These are phyloP conservation scores for Odontarrhena argentea DNA, from an alignment of 345 rosid genomes.

Conservation along the genomic window DNA sequence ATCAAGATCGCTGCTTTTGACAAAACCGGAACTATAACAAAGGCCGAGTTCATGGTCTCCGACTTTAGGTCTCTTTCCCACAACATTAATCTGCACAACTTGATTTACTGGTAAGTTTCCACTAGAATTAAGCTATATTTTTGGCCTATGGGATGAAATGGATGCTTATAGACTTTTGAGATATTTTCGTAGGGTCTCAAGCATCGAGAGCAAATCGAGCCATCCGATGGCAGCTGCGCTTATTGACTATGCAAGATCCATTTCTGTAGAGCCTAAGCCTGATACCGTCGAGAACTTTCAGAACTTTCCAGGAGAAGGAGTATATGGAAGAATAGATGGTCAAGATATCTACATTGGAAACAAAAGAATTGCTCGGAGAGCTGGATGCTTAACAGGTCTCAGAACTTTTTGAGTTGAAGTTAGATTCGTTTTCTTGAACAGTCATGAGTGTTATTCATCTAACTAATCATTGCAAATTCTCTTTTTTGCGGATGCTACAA, in stretches of 20 bases:
- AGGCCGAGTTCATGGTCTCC: slow-evolving; percentile 71
- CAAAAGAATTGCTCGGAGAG: slow-evolving; percentile 65
- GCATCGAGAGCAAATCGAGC: slow-evolving; percentile 87
- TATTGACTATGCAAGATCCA: slow-evolving; percentile 57
- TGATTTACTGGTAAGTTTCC: slow-evolving; percentile 64
- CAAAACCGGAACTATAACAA: slow-evolving; percentile 90
- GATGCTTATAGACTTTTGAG: not conserved
- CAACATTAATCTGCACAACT: slow-evolving; percentile 40
- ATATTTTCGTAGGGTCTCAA: slow-evolving; percentile 60
- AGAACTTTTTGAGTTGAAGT: not conserved
- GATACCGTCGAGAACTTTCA: slow-evolving; percentile 59
- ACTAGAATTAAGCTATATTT: not conserved
- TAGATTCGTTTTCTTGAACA: not conserved
- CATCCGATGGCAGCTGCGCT: slow-evolving; percentile 90
- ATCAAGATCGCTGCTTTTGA: slow-evolving; percentile 71
- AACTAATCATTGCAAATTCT: slow-evolving; percentile 23
- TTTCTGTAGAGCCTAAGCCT: slow-evolving; percentile 66
- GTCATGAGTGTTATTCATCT: not conserved
- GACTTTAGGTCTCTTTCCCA: slow-evolving; percentile 52
- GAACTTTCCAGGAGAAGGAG: slow-evolving; percentile 88
- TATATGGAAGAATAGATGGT: slow-evolving; percentile 73
- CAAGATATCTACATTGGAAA: slow-evolving; percentile 70
- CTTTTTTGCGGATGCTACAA: slow-evolving; percentile 5
- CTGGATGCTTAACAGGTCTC: slow-evolving; percentile 60
- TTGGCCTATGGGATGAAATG: not conserved